Conservation (phyloP, 2,329 filamentous ascomycete genomes). For the Colletotrichum sp. region DNA sequence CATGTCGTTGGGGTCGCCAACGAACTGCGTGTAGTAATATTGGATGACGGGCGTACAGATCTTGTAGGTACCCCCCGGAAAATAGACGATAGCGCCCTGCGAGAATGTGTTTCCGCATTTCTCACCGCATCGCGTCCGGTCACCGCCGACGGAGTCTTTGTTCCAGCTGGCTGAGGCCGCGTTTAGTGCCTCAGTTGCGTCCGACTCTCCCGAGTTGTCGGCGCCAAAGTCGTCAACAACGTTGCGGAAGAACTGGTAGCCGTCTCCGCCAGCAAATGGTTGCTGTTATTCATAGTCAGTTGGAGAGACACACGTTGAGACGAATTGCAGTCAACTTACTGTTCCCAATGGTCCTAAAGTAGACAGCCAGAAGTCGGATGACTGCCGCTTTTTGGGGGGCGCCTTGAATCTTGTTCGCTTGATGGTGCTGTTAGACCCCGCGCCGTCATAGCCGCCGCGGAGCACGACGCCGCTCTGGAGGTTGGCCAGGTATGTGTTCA, state of each 20-base stretch:
- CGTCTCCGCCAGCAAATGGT: neutral
- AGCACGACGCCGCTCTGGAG: neutral
- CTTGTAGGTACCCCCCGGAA: constrained; percentile 55
- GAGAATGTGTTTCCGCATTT: constrained; percentile 27
- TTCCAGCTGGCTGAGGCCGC: constrained; percentile 23
- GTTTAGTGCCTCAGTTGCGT: constrained; percentile 56
- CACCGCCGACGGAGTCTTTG: neutral
- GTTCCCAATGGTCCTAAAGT: neutral
- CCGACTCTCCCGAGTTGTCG: constrained; percentile 51
- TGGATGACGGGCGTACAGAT: constrained; percentile 62
- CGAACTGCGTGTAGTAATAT: constrained; percentile 69
- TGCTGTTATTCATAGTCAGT: neutral
- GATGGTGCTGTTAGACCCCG: neutral
- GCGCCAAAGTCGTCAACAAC: constrained; percentile 27
- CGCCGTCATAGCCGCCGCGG: neutral
- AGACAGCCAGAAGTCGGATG: neutral
- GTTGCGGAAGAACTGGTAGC: neutral
- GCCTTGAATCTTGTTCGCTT: neutral
- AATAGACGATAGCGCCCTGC: constrained; percentile 29
- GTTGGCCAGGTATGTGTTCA: neutral
- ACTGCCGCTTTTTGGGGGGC: neutral
- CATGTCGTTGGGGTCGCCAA: constrained; percentile 29
- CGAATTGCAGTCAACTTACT: neutral
- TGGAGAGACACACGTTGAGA: neutral
- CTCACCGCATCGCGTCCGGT: constrained; percentile 22